Evolutionary conservation across 495 filamentous ascomycete species (phyloP), one percentile per base, ranked within the genome.

Genomic region (Cairneyella variabilis): DNA sequence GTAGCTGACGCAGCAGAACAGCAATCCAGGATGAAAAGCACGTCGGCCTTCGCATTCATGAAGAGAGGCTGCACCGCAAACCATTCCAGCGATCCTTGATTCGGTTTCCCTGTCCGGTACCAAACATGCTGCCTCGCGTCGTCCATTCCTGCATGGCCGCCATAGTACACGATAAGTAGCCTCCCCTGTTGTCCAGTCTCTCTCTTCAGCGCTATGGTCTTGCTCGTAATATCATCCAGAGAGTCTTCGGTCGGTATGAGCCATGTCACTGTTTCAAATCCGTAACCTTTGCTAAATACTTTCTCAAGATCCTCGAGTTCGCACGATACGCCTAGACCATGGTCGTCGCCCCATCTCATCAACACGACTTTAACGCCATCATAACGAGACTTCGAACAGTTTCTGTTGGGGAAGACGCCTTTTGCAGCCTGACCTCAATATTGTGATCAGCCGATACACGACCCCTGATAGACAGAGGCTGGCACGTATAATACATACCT

Each of bases 151-250:
- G 39, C 50, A 44, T 53, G 50, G 8, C 50, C 50, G 6, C 23
- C 50, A 32, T 53, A 53, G 50, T 53, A 53, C 8, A 54, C 41
- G 18, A 54, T 46, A 6, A 54, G 18, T 12, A 54, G 17, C 14
- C 23, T 27, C 25, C 41, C 51, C 22, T 54, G 25, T 10, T 25
- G 26, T 28, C 41, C 30, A 39, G 41, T 23, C 20, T 23, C 21
- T 16, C 38, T 25, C 6, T 46, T 42, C 10, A 54, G 21, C 17
- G 18, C 17, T 3, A 47, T 12, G 5, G 42, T 32, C 21, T 47
- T 45, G 11, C 20, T 37, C 51, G 47, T 54, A 14, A 54, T 17
- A 9, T 47, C 39, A 27, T 21, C 22, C 14, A 43, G 51, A 26
- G 51, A 25, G 30, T 54, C 41, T 47, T 47, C 16, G n/a, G 21